These are phyloP conservation scores for Picea abies DNA, from an alignment of 83 land plant genomes.

Conservation along the genomic window DNA sequence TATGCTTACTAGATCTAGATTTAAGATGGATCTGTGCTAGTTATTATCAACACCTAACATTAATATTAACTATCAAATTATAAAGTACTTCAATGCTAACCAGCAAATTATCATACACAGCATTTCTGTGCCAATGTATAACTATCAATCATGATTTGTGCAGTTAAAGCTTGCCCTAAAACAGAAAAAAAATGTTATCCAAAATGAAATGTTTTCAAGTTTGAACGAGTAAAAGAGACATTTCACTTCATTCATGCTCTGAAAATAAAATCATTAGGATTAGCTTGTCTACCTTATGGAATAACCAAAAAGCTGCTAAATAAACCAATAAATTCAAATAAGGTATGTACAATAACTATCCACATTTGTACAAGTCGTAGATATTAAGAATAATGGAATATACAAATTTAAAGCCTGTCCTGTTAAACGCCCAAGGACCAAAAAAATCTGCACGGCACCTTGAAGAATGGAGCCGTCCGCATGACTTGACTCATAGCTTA, in stretches of 20 bases:
- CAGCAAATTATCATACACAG: background rate
- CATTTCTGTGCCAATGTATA: background rate
- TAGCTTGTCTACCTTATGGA: background rate
- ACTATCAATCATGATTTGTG: background rate
- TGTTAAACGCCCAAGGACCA: background rate
- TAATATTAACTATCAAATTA: background rate
- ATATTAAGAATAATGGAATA: background rate
- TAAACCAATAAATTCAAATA: background rate
- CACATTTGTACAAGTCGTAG: background rate
- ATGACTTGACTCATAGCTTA: background rate
- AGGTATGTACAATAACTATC: background rate
- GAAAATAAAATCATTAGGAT: background rate
- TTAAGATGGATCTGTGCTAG: too few species aligned
- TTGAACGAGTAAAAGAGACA: background rate
- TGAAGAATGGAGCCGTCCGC: background rate
- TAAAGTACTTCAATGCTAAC: background rate
- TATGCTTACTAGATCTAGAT: too few species aligned
- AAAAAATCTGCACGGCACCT: background rate
- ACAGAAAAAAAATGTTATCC: background rate
- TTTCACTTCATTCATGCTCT: background rate
- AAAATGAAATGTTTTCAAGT: background rate
- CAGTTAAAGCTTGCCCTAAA: background rate
- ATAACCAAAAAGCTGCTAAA: background rate
- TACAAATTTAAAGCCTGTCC: constrained; percentile 6
- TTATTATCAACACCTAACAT: background rate